These are phyloP conservation scores for Dioscorea cayenensis DNA, from an alignment of 116 monocot genomes.

Conservation along the genomic window DNA sequence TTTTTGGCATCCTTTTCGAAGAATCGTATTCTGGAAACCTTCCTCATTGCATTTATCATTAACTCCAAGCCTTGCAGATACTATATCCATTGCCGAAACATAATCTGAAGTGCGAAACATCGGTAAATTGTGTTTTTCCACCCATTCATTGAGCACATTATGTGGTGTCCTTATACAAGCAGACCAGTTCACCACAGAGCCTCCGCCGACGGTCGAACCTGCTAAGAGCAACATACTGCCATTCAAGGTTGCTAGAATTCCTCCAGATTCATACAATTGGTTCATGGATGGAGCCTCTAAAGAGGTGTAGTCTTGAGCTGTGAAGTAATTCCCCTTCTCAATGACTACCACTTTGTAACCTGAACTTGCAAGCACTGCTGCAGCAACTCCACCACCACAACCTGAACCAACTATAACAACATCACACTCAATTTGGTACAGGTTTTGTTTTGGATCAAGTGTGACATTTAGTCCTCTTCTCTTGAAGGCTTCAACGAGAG, in stretches of 20 bases:
- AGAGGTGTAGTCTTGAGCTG: constrained; percentile 57
- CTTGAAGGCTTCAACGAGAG: constrained; percentile 40
- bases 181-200: constrained; percentile 90
- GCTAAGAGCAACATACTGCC: constrained; percentile 60
- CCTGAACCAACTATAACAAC: constrained; percentile 81
- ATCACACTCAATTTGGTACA: constrained; percentile 56
- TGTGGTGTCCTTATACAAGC: constrained; percentile 77
- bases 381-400: constrained; percentile 87
- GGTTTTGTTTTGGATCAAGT: constrained; percentile 8
- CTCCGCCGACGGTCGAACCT: constrained; percentile 81
- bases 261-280: constrained; percentile 66
- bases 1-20: constrained; percentile 72
- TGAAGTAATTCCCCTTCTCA: constrained; percentile 90
- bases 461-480: constrained; percentile 47
- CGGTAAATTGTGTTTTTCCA: constrained; percentile 32
- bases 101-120: constrained; percentile 51
- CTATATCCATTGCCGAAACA: constrained; percentile 53
- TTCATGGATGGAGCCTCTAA: constrained; percentile 59
- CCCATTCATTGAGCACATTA: constrained; percentile 62
- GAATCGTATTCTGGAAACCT: constrained; percentile 76
- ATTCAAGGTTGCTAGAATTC: constrained; percentile 44
- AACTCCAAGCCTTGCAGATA: constrained; percentile 72
- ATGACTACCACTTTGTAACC: constrained; percentile 76
- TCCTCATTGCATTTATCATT: constrained; percentile 57
- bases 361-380: constrained; percentile 54